phyloP scores from a whole-genome alignment of 179 eudicot species.

The Nepenthes alata region DNA sequence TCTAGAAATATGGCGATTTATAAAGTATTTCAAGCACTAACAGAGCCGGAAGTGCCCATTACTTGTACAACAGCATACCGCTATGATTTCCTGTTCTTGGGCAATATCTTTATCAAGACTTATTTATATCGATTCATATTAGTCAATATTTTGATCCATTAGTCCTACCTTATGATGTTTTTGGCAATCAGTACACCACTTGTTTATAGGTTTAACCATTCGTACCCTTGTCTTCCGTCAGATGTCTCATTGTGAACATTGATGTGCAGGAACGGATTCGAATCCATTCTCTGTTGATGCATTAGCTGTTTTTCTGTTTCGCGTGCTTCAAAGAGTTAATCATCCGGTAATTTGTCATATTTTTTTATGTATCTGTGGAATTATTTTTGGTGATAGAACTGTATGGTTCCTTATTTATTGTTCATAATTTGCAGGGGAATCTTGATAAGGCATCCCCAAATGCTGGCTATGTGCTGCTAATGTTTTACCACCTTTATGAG shows the following conservation, averaged over 20 bases:
- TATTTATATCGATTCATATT: too few relatives aligned
- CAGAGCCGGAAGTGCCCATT: too few relatives aligned
- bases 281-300: slow-evolving; percentile 92
- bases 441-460: slow-evolving; percentile 78
- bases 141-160: too few relatives aligned
- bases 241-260: not conserved
- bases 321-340: slow-evolving; percentile 76
- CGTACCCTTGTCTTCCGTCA: not conserved
- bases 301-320: slow-evolving; percentile 68
- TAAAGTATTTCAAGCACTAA: too few relatives aligned
- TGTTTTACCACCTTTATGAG: slow-evolving; percentile 86
- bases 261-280: slow-evolving; percentile 62
- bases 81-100: too few relatives aligned
- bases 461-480: slow-evolving; percentile 79
- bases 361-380: not conserved
- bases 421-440: slow-evolving; percentile 51
- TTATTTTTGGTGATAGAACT: not conserved
- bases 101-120: too few relatives aligned
- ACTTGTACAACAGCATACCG: too few relatives aligned
- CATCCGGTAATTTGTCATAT: slow-evolving; percentile 58
- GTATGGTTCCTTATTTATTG: slow-evolving; percentile 1
- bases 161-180: too few relatives aligned
- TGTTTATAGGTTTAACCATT: not conserved
- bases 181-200: too few relatives aligned
- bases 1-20: too few relatives aligned